phyloP scores from a whole-genome alignment of 2,329 filamentous ascomycete species.

The Leptographium galeiforme region DNA sequence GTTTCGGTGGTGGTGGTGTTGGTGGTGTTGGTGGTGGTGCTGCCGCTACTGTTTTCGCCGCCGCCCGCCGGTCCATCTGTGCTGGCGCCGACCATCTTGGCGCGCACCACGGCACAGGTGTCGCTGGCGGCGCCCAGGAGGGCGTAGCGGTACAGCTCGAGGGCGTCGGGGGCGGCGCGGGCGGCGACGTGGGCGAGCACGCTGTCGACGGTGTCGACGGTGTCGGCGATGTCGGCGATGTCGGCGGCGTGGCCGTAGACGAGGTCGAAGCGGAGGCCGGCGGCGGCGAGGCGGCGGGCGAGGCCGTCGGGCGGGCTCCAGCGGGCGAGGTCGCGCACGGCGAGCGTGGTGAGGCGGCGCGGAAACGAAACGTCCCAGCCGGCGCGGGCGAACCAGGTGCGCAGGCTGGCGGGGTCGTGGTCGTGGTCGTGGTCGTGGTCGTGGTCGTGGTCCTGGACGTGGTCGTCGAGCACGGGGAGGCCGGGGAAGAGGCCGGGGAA shows the following conservation, averaged over 20 bases:
- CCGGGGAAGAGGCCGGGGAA: conserved; percentile 80
- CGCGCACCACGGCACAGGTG: conserved; percentile 72
- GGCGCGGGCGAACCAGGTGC: conserved; percentile 71
- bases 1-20: conserved; percentile 45
- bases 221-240: conserved; percentile 41
- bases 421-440: conserved; percentile 1
- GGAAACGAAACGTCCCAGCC: conserved; percentile 68
- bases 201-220: conserved; percentile 55
- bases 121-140: conserved; percentile 45
- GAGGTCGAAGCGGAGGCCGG: conserved; percentile 68
- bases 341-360: conserved; percentile 49
- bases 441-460: conserved; percentile 8
- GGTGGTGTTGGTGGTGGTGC: conserved; percentile 41
- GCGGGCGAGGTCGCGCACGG: conserved; percentile 54
- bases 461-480: conserved; percentile 48
- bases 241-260: conserved; percentile 44
- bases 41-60: conserved; percentile 32
- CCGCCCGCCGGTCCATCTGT: neutral
- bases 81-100: conserved; percentile 33
- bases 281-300: conserved; percentile 56
- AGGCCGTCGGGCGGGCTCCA: conserved; percentile 71
- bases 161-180: conserved; percentile 61
- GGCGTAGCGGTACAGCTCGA: conserved; percentile 67
- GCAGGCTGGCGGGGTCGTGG: conserved; percentile 19
- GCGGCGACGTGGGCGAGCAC: conserved; percentile 64